These are phyloP conservation scores for Phytophthora capsici DNA, from an alignment of 352 stramenopile species.

Conservation along the genomic window DNA sequence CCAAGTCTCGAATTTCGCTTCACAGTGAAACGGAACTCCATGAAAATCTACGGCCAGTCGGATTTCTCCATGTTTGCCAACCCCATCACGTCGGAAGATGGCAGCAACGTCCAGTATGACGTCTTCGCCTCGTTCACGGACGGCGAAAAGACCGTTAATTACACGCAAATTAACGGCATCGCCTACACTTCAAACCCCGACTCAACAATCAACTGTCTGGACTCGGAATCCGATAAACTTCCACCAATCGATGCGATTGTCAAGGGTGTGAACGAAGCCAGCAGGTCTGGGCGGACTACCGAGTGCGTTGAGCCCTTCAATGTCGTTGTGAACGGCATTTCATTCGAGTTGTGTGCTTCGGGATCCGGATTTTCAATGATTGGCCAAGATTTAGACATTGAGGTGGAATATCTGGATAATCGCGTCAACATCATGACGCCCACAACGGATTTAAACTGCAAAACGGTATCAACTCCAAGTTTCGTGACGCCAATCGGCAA, in stretches of 20 bases:
- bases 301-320: conserved; percentile 2
- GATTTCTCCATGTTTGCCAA: conserved; percentile 26
- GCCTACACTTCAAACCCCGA: conserved; percentile 13
- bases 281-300: not conserved
- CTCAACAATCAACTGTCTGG: conserved; percentile 13
- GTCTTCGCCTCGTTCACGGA: conserved; percentile 15
- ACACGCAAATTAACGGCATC: conserved; percentile 19
- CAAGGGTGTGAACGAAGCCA: conserved; percentile 9
- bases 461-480: conserved; percentile 6
- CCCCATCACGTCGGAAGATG: not conserved
- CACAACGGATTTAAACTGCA: not conserved
- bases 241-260: conserved; percentile 16
- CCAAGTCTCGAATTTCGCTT: conserved; percentile 34
- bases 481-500: conserved; percentile 10
- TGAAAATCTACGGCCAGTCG: conserved; percentile 30
- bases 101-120: conserved; percentile 24
- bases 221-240: conserved; percentile 6
- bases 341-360: conserved; percentile 11
- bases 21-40: conserved; percentile 34
- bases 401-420: conserved; percentile 11
- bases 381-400: conserved; percentile 22
- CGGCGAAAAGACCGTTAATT: conserved; percentile 15
- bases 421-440: conserved; percentile 8
- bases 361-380: conserved; percentile 22
- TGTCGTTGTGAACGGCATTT: conserved; percentile 1